These are phyloP conservation scores for Tulasnella sp. DNA, from an alignment of 768 basidiomycete genomes.

Conservation along the genomic window DNA sequence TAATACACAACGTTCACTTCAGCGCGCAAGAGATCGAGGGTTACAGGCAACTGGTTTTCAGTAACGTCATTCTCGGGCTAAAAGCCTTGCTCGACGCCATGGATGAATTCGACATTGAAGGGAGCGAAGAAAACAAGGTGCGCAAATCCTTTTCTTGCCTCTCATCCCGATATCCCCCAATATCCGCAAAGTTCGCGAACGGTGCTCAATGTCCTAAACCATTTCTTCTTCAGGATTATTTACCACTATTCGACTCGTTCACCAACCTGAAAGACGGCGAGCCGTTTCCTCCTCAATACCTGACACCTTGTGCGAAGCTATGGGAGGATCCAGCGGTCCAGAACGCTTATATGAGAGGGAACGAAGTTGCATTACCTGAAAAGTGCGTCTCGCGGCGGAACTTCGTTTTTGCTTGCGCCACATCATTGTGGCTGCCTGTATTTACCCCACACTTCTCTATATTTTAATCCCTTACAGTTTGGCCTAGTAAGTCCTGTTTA, in stretches of 20 bases:
- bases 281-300: conserved; percentile 62
- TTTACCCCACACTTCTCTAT: background rate
- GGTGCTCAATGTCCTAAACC: background rate
- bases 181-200: background rate
- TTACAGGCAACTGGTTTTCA: conserved; percentile 87
- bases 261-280: conserved; percentile 72
- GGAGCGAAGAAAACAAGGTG: conserved; percentile 50
- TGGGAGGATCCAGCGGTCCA: conserved; percentile 75
- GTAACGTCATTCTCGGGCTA: conserved; percentile 83
- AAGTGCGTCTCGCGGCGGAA: conserved; percentile 45
- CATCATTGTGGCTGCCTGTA: background rate
- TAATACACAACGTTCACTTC: conserved; percentile 87
- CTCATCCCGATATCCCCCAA: too few species aligned
- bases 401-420: background rate
- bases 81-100: conserved; percentile 76
- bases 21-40: conserved; percentile 72
- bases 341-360: conserved; percentile 69
- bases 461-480: background rate
- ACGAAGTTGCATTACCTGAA: conserved; percentile 87
- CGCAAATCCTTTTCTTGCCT: background rate
- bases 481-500: conserved; percentile 11
- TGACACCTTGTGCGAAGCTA: conserved; percentile 56
- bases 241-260: conserved; percentile 59
- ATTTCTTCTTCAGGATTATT: conserved; percentile 32
- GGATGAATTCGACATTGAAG: conserved; percentile 77